phyloP scores from a whole-genome alignment of 2,329 filamentous ascomycete genomes.

The Ascochyta lentis region DNA sequence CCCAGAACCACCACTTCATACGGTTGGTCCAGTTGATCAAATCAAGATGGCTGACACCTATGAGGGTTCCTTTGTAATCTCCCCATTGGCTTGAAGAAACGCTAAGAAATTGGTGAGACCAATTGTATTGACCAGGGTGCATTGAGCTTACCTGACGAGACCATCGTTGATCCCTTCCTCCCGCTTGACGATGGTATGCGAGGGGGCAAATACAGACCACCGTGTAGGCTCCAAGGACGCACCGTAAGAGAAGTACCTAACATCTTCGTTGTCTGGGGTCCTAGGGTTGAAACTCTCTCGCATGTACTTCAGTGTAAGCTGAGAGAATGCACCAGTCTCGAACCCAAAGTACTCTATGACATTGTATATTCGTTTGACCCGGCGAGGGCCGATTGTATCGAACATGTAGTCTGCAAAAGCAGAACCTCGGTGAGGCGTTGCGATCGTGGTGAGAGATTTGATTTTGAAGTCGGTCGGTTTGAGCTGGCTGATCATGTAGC shows the following conservation, averaged over 20 bases:
- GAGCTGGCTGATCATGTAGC: conserved; percentile 68
- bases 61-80: conserved; percentile 67
- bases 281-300: conserved; percentile 64
- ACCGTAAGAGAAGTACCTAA: conserved; percentile 70
- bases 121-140: background rate
- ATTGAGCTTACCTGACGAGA: conserved; percentile 58
- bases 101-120: conserved; percentile 34
- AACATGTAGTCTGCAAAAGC: conserved; percentile 69
- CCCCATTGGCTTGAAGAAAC: conserved; percentile 68
- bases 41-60: conserved; percentile 69
- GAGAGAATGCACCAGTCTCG: conserved; percentile 67
- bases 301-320: conserved; percentile 67
- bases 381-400: conserved; percentile 63
- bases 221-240: conserved; percentile 62
- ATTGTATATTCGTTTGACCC: conserved; percentile 62
- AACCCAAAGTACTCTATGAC: conserved; percentile 61
- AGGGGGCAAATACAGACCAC: conserved; percentile 64
- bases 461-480: conserved; percentile 74
- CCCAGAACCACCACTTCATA: conserved; percentile 64
- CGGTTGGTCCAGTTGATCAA: conserved; percentile 72
- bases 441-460: conserved; percentile 69
- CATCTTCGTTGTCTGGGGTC: conserved; percentile 61
- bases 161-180: conserved; percentile 68
- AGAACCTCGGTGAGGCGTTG: conserved; percentile 67
- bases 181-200: conserved; percentile 61